Percentiles rank a stretch among this genome's conserved stretches.
Conservation (phyloP, 495 filamentous ascomycete species). For the Sphaerosporella brunnea region DNA sequence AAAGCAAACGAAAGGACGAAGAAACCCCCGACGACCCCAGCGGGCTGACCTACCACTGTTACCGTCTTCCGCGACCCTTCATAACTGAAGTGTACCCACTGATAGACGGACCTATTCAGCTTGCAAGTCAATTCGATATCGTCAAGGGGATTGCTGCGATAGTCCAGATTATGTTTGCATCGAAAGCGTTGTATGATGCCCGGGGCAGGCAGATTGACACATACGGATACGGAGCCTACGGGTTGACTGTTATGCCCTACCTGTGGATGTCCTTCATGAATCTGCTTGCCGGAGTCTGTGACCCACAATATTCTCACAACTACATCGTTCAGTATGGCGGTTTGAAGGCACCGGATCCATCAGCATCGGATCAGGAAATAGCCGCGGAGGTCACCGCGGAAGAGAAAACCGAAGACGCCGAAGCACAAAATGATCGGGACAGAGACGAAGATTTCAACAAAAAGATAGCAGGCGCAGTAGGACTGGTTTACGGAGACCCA, state of each 20-base stretch:
- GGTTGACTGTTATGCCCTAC: conserved; percentile 32
- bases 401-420: neutral
- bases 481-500: neutral
- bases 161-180: conserved; percentile 27
- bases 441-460: neutral
- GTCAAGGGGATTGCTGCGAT: conserved; percentile 25
- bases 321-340: neutral
- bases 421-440: neutral
- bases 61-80: too few species aligned
- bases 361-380: too few species aligned
- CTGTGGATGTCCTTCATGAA: conserved; percentile 34
- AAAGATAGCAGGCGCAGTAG: neutral
- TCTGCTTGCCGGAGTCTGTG: conserved; percentile 19
- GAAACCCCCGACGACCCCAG: neutral
- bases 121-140: too few species aligned
- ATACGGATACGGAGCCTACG: conserved; percentile 33
- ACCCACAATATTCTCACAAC: neutral
- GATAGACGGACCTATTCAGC: too few species aligned
- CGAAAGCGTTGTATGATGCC: conserved; percentile 26
- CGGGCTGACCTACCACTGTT: too few species aligned
- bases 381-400: too few species aligned
- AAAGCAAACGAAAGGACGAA: too few species aligned
- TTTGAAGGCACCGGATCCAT: too few species aligned
- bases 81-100: too few species aligned
- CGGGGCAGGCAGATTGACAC: conserved; percentile 28